A percentile compares a stretch with the other conserved stretches of the same genome.
phyloP scores from a whole-genome alignment of 2,329 filamentous ascomycete species.

The Pleomassaria siparia region DNA sequence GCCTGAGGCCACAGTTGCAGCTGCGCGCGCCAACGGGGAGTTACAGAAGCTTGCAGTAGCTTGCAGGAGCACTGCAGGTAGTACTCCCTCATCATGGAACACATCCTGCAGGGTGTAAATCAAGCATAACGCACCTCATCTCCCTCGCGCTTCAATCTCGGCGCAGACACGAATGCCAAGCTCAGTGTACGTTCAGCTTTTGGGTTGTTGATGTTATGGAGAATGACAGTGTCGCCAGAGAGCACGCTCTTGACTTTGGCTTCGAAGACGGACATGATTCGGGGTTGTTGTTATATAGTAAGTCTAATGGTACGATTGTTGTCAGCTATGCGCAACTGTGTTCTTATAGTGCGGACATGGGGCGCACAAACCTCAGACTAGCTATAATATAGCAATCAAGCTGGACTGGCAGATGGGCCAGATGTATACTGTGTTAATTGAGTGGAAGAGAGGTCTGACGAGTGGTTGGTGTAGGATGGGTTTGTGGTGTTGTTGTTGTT shows the following conservation, averaged over 20 bases:
- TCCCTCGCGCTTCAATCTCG: conserved; percentile 81
- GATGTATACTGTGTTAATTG: neutral
- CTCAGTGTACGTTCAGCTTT: conserved; percentile 83
- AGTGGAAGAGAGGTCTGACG: neutral
- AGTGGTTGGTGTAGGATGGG: too few species aligned
- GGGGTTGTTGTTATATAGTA: conserved; percentile 4
- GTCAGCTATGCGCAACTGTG: conserved; percentile 37
- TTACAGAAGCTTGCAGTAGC: conserved; percentile 6
- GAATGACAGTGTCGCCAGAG: conserved; percentile 87
- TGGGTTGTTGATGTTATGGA: conserved; percentile 79
- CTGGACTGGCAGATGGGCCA: neutral
- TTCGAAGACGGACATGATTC: conserved; percentile 41
- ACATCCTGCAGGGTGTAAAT: neutral
- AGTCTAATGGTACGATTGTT: conserved; percentile 10
- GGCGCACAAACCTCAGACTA: conserved; percentile 6
- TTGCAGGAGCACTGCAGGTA: conserved; percentile 1
- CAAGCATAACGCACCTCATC: conserved; percentile 64
- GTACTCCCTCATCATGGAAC: neutral
- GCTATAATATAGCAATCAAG: neutral
- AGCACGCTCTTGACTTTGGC: conserved; percentile 81
- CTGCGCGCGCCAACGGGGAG: conserved; percentile 3
- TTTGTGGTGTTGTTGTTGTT: neutral
- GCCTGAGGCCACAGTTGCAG: conserved; percentile 2
- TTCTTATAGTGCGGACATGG: conserved; percentile 20
- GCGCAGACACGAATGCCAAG: conserved; percentile 88